These are phyloP conservation scores for thale cress (Arabidopsis thaliana) DNA, from an alignment of 345 rosid genomes.

Conservation along the genomic window TAIR10.1 NC_003076.8:21786501-21787000, in stretches of 20 bases:
- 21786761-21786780: not conserved
- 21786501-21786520: too few relatives aligned
- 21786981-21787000: conserved; percentile 18
- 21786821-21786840: too few relatives aligned
- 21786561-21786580: not conserved
- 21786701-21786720: not conserved
- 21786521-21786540: too few relatives aligned
- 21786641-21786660: not conserved
- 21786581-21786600: not conserved
- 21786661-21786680: not conserved
- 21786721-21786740: too few relatives aligned
- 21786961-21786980: not conserved
- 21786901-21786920: not conserved
- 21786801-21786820: too few relatives aligned
- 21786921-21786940: not conserved
- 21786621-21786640: not conserved
- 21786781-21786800: conserved; percentile 19
- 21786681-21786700: not conserved
- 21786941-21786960: not conserved
- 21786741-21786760: too few relatives aligned
- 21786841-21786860: too few relatives aligned
- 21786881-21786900: too few relatives aligned
- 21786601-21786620: not conserved
- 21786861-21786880: too few relatives aligned
- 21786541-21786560: too few relatives aligned